These are phyloP conservation scores for Aspergillus vadensis DNA, from an alignment of 2,329 filamentous ascomycete species.

Conservation along the genomic window DNA sequence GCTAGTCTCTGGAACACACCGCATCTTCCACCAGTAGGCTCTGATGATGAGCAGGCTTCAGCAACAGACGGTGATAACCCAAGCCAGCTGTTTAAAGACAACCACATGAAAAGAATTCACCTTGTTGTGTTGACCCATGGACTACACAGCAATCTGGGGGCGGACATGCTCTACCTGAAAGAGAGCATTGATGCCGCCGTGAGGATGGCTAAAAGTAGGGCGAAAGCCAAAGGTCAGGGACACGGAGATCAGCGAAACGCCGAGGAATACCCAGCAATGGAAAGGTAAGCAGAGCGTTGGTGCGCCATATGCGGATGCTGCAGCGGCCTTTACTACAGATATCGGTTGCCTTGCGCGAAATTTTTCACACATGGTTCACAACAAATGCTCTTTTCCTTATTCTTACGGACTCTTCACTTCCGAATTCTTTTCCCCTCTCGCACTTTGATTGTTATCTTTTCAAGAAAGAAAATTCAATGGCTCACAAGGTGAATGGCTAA, in stretches of 20 bases:
- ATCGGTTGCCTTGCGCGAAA: too few species aligned
- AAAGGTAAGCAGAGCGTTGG: constrained; percentile 11
- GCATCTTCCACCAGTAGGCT: constrained; percentile 65
- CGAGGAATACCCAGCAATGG: background rate
- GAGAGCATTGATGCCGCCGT: constrained; percentile 91
- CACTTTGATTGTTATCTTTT: background rate
- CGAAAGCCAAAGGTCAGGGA: constrained; percentile 44
- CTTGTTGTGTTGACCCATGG: constrained; percentile 92
- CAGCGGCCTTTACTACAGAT: background rate
- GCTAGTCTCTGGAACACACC: constrained; percentile 92
- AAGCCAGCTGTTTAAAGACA: constrained; percentile 18
- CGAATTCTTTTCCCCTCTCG: background rate
- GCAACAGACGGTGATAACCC: constrained; percentile 20
- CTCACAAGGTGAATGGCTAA: background rate
- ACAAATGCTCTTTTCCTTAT: too few species aligned
- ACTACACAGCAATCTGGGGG: constrained; percentile 89
- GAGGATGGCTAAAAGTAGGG: constrained; percentile 63
- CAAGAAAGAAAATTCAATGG: background rate
- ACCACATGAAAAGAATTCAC: constrained; percentile 63
- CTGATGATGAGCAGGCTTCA: constrained; percentile 32
- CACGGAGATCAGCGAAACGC: background rate
- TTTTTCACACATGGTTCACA: too few species aligned
- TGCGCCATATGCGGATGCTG: background rate
- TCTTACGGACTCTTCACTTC: too few species aligned
- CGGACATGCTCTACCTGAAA: constrained; percentile 96